Evolutionary conservation across 371 early-diverging fungal genomes (phyloP).

Genomic region (Mortierella sp.): DNA sequence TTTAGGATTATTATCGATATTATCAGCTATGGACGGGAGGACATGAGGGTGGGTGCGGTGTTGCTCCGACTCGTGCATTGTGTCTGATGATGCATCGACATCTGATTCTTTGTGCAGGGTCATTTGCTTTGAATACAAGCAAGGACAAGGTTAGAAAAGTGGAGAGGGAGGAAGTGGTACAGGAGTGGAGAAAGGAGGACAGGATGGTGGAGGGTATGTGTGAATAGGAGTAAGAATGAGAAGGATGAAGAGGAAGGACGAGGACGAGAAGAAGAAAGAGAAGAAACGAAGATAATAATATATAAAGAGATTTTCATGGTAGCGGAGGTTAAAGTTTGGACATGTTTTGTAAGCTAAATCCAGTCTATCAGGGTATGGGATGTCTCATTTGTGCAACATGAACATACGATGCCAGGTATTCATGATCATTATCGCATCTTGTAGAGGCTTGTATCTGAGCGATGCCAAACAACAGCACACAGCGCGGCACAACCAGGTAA

Average conservation of each 20-base stretch:
- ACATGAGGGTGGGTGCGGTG: background rate
- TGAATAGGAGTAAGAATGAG: conserved; percentile 3
- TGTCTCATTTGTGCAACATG: no score
- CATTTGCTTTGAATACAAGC: background rate
- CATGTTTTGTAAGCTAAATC: no score
- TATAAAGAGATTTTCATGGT: background rate
- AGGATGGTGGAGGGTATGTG: background rate
- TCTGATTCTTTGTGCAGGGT: background rate
- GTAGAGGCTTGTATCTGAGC: no score
- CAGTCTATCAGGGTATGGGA: background rate
- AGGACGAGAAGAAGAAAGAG: conserved; percentile 1
- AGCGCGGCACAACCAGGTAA: no score
- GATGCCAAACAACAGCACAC: no score
- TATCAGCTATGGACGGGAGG: background rate
- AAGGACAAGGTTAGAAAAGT: background rate
- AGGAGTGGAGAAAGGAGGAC: background rate
- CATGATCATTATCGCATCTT: no score
- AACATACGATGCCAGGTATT: no score
- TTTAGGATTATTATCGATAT: conserved; percentile 21
- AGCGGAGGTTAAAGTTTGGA: background rate
- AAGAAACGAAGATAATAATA: background rate
- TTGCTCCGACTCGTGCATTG: conserved; percentile 20
- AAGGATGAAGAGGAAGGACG: background rate
- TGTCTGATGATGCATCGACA: conserved; percentile 14
- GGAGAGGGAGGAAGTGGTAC: background rate